phyloP scores from a whole-genome alignment of 148 eudicot species.

The Vaccinium macrocarpon region DNA sequence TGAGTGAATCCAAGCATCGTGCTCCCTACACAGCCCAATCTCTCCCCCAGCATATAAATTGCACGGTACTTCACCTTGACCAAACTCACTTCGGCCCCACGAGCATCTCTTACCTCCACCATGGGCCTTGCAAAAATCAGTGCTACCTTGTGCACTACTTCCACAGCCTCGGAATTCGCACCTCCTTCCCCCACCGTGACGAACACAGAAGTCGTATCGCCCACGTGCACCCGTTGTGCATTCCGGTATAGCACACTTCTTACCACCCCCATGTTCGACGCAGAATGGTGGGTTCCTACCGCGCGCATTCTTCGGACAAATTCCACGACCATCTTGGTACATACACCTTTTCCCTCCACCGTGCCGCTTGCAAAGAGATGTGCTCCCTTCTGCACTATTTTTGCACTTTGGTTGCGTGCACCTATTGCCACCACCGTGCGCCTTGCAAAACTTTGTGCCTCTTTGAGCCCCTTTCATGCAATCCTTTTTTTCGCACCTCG shows the following conservation, averaged over 20 bases:
- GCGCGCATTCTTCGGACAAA: constrained; percentile 88
- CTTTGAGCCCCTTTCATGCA: constrained; percentile 95
- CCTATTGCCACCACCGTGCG: constrained; percentile 96
- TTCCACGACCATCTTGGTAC: constrained; percentile 42
- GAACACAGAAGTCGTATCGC: constrained; percentile 78
- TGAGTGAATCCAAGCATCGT: constrained; percentile 36
- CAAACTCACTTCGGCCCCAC: constrained; percentile 79
- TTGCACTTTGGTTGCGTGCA: constrained; percentile 68
- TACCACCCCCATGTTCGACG: constrained; percentile 96
- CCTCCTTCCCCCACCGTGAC: constrained; percentile 96
- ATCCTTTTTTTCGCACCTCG: constrained; percentile 70
- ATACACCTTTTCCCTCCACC: constrained; percentile 97
- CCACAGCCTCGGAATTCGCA: constrained; percentile 75
- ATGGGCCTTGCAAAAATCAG: constrained; percentile 95
- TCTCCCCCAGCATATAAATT: constrained; percentile 72
- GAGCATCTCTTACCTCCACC: constrained; percentile 90
- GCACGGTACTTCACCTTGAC: constrained; percentile 55
- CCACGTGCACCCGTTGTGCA: constrained; percentile 94
- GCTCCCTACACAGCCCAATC: constrained; percentile 66
- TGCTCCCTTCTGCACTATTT: constrained; percentile 95
- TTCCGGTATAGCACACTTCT: constrained; percentile 68
- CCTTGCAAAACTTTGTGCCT: constrained; percentile 92
- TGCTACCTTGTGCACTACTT: constrained; percentile 97
- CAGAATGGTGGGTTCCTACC: constrained; percentile 79
- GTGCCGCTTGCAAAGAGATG: constrained; percentile 92